Evolutionary conservation across 2,329 filamentous ascomycete genomes (phyloP).

Genomic region (Sphaceloma murrayae): DNA sequence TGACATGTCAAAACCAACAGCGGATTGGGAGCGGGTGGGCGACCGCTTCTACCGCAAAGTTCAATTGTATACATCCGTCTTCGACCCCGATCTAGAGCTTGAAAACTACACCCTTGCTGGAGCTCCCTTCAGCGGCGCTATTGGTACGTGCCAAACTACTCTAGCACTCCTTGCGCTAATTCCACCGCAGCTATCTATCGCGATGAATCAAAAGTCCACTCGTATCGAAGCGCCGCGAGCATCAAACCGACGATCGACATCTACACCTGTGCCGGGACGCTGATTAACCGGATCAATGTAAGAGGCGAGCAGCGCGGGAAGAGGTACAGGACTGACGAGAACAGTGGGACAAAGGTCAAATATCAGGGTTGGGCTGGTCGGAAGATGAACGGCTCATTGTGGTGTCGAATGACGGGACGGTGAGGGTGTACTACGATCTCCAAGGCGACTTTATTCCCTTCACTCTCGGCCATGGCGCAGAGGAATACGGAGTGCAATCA

Average conservation of each 20-base stretch:
- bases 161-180: neutral
- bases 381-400: conserved; percentile 88
- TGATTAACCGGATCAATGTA: conserved; percentile 66
- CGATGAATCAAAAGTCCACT: conserved; percentile 74
- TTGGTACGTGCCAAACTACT: conserved; percentile 51
- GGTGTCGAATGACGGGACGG: conserved; percentile 78
- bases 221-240: conserved; percentile 61
- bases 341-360: conserved; percentile 78
- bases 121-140: conserved; percentile 84
- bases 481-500: conserved; percentile 76
- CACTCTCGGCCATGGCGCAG: conserved; percentile 76
- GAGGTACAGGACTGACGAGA: conserved; percentile 20
- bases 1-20: conserved; percentile 54
- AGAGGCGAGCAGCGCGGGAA: conserved; percentile 19
- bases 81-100: conserved; percentile 85
- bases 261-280: conserved; percentile 85
- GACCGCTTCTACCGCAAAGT: conserved; percentile 93
- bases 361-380: conserved; percentile 89
- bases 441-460: conserved; percentile 94
- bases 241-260: conserved; percentile 82
- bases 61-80: conserved; percentile 84
- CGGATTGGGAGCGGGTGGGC: conserved; percentile 89
- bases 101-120: conserved; percentile 89
- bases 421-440: conserved; percentile 83
- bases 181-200: conserved; percentile 63